These are phyloP conservation scores for Dioscorea alata DNA, from an alignment of 106 monocot species.

Conservation along the genomic window DNA sequence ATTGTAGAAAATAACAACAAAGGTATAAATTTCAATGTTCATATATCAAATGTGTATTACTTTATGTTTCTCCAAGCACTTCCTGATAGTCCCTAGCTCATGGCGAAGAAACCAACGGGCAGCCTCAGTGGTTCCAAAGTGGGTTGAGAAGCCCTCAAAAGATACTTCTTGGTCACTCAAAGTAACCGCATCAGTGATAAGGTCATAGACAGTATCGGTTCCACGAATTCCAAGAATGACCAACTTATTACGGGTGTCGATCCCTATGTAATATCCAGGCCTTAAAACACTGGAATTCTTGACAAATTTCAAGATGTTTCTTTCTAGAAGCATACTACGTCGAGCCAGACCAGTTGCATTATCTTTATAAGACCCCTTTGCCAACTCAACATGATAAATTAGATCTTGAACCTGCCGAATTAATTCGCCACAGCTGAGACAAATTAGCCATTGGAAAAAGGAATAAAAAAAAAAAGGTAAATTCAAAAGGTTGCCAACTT, in stretches of 20 bases:
- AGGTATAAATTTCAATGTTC: background rate
- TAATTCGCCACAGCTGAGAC: background rate
- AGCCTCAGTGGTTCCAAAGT: slow-evolving; percentile 94
- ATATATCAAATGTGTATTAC: slow-evolving; percentile 10
- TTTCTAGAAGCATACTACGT: slow-evolving; percentile 89
- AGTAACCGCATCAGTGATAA: slow-evolving; percentile 79
- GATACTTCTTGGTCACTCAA: slow-evolving; percentile 67
- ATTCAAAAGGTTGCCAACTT: slow-evolving; percentile 49
- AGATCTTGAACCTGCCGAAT: slow-evolving; percentile 77
- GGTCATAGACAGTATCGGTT: slow-evolving; percentile 90
- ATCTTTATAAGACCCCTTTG: slow-evolving; percentile 87
- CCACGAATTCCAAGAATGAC: slow-evolving; percentile 94
- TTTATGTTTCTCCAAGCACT: slow-evolving; percentile 71
- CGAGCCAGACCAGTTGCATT: slow-evolving; percentile 57
- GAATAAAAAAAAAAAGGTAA: slow-evolving; percentile 1
- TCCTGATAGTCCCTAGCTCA: slow-evolving; percentile 68
- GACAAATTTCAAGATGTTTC: slow-evolving; percentile 83
- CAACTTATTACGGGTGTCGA: slow-evolving; percentile 69
- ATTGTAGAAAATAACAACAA: background rate
- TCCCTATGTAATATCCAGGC: slow-evolving; percentile 92
- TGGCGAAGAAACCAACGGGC: slow-evolving; percentile 83
- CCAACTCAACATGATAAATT: slow-evolving; percentile 82
- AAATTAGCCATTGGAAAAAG: too few species aligned
- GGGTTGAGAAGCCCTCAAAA: slow-evolving; percentile 74
- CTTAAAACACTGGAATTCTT: slow-evolving; percentile 87